Percentiles rank a stretch among this genome's conserved stretches.
Conservation (phyloP, 2,329 filamentous ascomycete genomes). For the Fusarium equiseti region DNA sequence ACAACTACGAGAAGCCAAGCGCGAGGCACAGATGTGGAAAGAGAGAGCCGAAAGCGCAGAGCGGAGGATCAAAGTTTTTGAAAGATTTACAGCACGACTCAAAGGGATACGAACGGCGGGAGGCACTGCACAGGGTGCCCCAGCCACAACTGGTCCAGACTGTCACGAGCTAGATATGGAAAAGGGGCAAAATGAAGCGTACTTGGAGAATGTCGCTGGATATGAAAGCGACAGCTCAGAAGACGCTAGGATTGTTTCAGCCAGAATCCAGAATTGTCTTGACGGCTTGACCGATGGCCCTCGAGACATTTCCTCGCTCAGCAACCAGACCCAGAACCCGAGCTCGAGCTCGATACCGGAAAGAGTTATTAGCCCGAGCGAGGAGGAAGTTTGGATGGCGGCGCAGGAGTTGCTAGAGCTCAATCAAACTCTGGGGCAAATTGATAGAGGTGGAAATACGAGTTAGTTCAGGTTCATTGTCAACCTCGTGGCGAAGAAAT, state of each 20-base stretch:
- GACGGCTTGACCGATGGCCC: slow-evolving; percentile 36
- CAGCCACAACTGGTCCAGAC: neutral
- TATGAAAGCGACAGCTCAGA: slow-evolving; percentile 45
- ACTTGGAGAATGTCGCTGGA: neutral
- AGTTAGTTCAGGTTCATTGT: neutral
- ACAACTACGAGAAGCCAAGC: slow-evolving; percentile 57
- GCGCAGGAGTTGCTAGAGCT: slow-evolving; percentile 49
- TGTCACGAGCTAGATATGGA: neutral
- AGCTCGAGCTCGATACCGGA: neutral
- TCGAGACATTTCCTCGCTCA: slow-evolving; percentile 6
- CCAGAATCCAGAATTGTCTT: slow-evolving; percentile 47
- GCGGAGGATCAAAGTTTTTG: slow-evolving; percentile 61
- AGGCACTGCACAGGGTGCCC: neutral
- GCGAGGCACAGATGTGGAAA: slow-evolving; percentile 61
- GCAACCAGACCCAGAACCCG: neutral
- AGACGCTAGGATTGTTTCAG: slow-evolving; percentile 44
- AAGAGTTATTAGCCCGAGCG: slow-evolving; percentile 35
- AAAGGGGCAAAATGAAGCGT: neutral
- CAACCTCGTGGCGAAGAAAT: neutral
- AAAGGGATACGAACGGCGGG: slow-evolving; percentile 49
- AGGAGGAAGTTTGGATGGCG: slow-evolving; percentile 50
- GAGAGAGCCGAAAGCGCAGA: slow-evolving; percentile 68
- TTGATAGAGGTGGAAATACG: neutral
- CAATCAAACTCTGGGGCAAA: slow-evolving; percentile 31
- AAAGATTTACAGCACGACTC: slow-evolving; percentile 56